phyloP scores from a whole-genome alignment of 495 filamentous ascomycete species.

The Aspergillus taichungensis region DNA sequence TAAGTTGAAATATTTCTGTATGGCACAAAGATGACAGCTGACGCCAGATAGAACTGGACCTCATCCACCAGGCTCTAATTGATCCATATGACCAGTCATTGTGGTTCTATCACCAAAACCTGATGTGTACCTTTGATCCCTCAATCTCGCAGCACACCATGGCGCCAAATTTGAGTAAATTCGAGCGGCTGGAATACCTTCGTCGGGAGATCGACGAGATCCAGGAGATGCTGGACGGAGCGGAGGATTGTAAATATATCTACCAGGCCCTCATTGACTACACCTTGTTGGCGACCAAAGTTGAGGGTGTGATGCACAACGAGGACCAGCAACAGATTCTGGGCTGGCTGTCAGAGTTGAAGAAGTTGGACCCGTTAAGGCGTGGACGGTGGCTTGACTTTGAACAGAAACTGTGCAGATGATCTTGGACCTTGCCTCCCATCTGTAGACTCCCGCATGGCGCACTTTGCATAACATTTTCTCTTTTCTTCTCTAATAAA shows the following conservation, averaged over 20 bases:
- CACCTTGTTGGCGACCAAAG: conserved; percentile 29
- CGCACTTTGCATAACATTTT: no score
- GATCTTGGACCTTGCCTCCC: conserved; percentile 6
- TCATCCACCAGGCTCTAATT: conserved; percentile 70
- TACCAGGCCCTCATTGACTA: conserved; percentile 68
- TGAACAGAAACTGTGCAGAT: conserved; percentile 28
- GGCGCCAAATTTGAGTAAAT: conserved; percentile 48
- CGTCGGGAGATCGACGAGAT: conserved; percentile 57
- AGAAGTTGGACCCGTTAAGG: conserved; percentile 61
- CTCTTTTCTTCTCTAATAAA: no score
- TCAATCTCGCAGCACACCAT: conserved; percentile 43
- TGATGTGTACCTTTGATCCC: conserved; percentile 58
- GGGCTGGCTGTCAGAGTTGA: conserved; percentile 55
- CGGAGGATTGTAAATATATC: conserved; percentile 69
- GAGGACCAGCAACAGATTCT: conserved; percentile 40
- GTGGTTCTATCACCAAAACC: conserved; percentile 91
- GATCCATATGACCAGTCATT: conserved; percentile 87
- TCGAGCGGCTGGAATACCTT: conserved; percentile 59
- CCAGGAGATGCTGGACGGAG: conserved; percentile 64
- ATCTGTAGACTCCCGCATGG: neutral
- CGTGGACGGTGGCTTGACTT: conserved; percentile 60
- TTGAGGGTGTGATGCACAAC: conserved; percentile 21
- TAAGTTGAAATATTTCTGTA: conserved; percentile 20
- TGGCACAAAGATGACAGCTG: conserved; percentile 1
- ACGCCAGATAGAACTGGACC: conserved; percentile 49